These are phyloP conservation scores for Pochonia chlamydosporia DNA, from an alignment of 2,329 filamentous ascomycete genomes.

Conservation along the genomic window DNA sequence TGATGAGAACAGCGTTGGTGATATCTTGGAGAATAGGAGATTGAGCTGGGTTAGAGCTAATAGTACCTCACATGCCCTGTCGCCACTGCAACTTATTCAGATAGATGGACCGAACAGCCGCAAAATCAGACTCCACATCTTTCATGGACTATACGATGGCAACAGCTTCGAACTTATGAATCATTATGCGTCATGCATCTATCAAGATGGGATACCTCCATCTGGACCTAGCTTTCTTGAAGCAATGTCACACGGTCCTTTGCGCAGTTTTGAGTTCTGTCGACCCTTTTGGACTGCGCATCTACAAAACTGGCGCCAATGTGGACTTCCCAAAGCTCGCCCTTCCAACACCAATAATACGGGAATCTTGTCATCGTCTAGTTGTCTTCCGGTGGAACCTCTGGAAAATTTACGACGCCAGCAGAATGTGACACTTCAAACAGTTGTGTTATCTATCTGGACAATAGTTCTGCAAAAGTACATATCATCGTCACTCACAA, in stretches of 20 bases:
- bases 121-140: slow-evolving; percentile 36
- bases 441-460: slow-evolving; percentile 73
- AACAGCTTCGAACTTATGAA: slow-evolving; percentile 68
- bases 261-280: slow-evolving; percentile 38
- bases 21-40: slow-evolving; percentile 29
- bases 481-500: slow-evolving; percentile 40
- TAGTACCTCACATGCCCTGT: slow-evolving; percentile 34
- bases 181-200: slow-evolving; percentile 37
- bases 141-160: slow-evolving; percentile 85
- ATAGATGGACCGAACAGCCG: slow-evolving; percentile 18
- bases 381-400: slow-evolving; percentile 28
- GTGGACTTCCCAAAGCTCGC: background rate
- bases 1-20: slow-evolving; percentile 22
- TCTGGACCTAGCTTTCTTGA: slow-evolving; percentile 56
- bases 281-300: slow-evolving; percentile 63
- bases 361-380: slow-evolving; percentile 4
- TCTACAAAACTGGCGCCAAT: slow-evolving; percentile 30
- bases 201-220: slow-evolving; percentile 12
- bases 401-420: slow-evolving; percentile 49
- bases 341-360: slow-evolving; percentile 12
- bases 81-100: slow-evolving; percentile 47
- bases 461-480: slow-evolving; percentile 52
- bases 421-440: slow-evolving; percentile 71
- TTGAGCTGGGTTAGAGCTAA: slow-evolving; percentile 51
- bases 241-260: slow-evolving; percentile 62